Conservation (phyloP, 495 filamentous ascomycete species). For the Hyaloscypha variabilis region DNA sequence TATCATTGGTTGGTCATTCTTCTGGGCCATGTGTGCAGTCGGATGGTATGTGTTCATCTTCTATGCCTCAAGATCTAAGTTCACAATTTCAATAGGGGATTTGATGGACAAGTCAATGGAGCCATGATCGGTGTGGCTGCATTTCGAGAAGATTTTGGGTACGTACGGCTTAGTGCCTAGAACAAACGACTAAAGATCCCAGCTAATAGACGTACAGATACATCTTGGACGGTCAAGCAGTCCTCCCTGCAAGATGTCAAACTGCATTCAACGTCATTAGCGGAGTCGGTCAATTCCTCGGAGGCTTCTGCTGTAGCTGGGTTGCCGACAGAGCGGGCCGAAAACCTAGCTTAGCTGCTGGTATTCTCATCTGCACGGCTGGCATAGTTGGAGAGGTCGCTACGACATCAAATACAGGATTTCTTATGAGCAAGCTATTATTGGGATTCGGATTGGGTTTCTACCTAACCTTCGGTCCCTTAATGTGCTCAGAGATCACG, state of each 20-base stretch:
- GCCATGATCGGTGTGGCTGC: constrained; percentile 39
- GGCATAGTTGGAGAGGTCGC: constrained; percentile 39
- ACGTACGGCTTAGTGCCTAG: neutral
- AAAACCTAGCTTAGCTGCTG: constrained; percentile 17
- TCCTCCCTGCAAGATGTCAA: constrained; percentile 41
- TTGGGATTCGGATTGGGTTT: constrained; percentile 38
- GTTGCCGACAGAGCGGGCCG: constrained; percentile 37
- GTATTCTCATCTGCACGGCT: constrained; percentile 22
- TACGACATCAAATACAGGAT: constrained; percentile 28
- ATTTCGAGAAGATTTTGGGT: constrained; percentile 40
- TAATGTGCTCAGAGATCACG: constrained; percentile 42
- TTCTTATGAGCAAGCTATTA: constrained; percentile 39
- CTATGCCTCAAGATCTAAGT: too few relatives aligned
- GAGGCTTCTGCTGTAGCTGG: constrained; percentile 37
- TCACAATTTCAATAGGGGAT: constrained; percentile 33
- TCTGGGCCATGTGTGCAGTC: constrained; percentile 29
- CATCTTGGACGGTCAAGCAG: constrained; percentile 32
- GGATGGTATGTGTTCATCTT: constrained; percentile 29
- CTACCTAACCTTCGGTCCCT: constrained; percentile 39
- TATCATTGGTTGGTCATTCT: constrained; percentile 28
- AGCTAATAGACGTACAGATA: constrained; percentile 19
- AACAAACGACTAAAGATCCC: neutral
- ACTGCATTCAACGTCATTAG: constrained; percentile 39
- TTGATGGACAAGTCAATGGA: constrained; percentile 45
- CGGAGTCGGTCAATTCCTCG: constrained; percentile 37